These are phyloP conservation scores for Alternaria panax DNA, from an alignment of 2,329 filamentous ascomycete species.

Conservation along the genomic window DNA sequence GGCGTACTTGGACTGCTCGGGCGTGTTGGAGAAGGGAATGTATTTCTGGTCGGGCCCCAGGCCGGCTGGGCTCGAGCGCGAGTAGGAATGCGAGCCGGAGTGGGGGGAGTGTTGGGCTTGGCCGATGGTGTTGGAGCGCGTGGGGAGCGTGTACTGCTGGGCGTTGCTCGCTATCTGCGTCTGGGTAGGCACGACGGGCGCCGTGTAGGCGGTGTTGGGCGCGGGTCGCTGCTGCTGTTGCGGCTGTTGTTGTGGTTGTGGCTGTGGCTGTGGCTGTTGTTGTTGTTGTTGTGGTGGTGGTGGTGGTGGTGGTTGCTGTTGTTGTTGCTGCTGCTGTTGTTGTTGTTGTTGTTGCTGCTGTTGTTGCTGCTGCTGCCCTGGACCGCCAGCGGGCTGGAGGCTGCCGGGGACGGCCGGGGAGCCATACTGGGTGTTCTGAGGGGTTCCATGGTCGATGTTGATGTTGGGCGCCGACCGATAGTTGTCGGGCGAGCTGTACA, in stretches of 20 bases:
- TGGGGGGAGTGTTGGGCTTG: constrained; percentile 55
- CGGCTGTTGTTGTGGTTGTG: constrained; percentile 5
- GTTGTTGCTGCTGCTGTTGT: constrained; percentile 15
- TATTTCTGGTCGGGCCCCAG: constrained; percentile 67
- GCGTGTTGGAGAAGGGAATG: constrained; percentile 69
- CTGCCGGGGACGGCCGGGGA: constrained; percentile 63
- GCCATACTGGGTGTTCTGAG: constrained; percentile 56
- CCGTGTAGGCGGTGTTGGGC: constrained; percentile 63
- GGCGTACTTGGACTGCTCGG: constrained; percentile 61
- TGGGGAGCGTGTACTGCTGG: constrained; percentile 69
- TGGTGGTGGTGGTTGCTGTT: constrained; percentile 49
- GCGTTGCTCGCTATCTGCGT: constrained; percentile 59
- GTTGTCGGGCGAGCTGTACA: constrained; percentile 60
- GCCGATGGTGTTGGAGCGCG: constrained; percentile 70
- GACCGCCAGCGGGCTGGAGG: constrained; percentile 61
- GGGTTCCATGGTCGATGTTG: constrained; percentile 66
- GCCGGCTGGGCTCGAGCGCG: constrained; percentile 80
- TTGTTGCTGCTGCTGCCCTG: constrained; percentile 37
- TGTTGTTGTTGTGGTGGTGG: constrained; percentile 28
- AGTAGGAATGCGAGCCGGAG: constrained; percentile 65
- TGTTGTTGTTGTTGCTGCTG: constrained; percentile 45
- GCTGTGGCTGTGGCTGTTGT: constrained; percentile 8
- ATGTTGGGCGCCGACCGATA: constrained; percentile 62
- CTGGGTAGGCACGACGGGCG: constrained; percentile 65
- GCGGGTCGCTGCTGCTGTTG: constrained; percentile 58